Conservation (phyloP, 164 flowering plant genomes). For the Aristolochia fimbriata region DNA sequence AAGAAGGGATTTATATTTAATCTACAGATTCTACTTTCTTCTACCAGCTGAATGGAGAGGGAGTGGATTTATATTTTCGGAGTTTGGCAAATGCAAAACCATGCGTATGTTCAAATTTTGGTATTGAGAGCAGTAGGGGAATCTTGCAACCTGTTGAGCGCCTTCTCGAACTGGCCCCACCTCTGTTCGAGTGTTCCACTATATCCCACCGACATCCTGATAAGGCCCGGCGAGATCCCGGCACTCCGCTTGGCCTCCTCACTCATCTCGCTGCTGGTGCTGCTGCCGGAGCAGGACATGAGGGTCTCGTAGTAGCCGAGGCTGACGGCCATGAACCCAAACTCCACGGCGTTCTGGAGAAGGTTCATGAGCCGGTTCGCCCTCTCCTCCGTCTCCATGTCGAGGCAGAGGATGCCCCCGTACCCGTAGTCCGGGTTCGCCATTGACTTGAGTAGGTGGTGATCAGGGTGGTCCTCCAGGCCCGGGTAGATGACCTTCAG, state of each 20-base stretch:
- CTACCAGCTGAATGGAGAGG: too few species aligned
- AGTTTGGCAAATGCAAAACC: too few species aligned
- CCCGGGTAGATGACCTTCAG: conserved; percentile 90
- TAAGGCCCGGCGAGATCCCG: conserved; percentile 80
- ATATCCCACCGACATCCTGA: conserved; percentile 89
- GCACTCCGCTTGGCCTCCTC: conserved; percentile 56
- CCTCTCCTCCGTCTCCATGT: conserved; percentile 78
- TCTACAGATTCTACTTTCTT: too few species aligned
- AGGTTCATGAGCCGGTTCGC: conserved; percentile 65
- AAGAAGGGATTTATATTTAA: too few species aligned
- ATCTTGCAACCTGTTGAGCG: conserved; percentile 41
- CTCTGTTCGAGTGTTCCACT: conserved; percentile 77
- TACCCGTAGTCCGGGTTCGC: conserved; percentile 64
- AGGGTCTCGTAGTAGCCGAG: conserved; percentile 93
- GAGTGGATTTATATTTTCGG: too few species aligned
- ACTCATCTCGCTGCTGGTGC: conserved; percentile 85
- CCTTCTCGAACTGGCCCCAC: conserved; percentile 80
- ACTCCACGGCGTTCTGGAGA: conserved; percentile 64
- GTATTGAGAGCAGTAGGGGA: background rate
- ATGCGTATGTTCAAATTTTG: background rate
- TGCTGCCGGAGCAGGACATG: conserved; percentile 93
- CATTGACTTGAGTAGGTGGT: conserved; percentile 41
- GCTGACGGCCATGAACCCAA: conserved; percentile 92
- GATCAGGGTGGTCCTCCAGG: conserved; percentile 79
- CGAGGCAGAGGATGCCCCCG: conserved; percentile 72